Conservation (phyloP, 306 rosid genomes). For the Sphenostylis stenocarpa region DNA sequence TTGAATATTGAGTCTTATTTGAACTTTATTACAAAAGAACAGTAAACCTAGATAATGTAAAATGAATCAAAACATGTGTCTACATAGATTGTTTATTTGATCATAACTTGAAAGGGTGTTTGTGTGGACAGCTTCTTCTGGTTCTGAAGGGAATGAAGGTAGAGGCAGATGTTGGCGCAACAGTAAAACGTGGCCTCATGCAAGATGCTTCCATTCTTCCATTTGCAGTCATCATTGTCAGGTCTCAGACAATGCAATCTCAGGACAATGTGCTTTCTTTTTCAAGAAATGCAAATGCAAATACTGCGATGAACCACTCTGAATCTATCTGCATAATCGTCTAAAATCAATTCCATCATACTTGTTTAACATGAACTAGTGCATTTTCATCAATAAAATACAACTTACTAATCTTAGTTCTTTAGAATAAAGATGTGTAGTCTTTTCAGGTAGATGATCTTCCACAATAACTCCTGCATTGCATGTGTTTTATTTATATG, state of each 20-base stretch:
- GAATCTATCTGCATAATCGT: not conserved
- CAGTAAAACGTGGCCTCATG: conserved; percentile 38
- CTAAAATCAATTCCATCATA: not conserved
- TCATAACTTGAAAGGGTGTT: not conserved
- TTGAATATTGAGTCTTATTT: no score
- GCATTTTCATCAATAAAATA: conserved; percentile 18
- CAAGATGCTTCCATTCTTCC: conserved; percentile 35
- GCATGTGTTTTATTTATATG: no score
- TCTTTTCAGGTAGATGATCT: no score
- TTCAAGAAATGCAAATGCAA: conserved; percentile 39
- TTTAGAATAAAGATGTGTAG: no score
- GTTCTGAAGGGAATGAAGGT: conserved; percentile 24
- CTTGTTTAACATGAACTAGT: not conserved
- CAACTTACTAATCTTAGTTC: no score
- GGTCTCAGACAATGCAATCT: conserved; percentile 24
- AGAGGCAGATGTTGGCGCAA: conserved; percentile 17
- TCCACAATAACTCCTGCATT: no score
- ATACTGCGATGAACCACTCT: conserved; percentile 28
- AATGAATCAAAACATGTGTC: no score
- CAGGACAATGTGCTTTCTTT: conserved; percentile 32
- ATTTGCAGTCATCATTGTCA: conserved; percentile 25
- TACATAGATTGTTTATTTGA: no score
- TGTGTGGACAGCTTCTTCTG: conserved; percentile 11
- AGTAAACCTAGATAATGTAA: no score
- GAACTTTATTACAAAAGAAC: no score